phyloP scores from a whole-genome alignment of 2,329 filamentous ascomycete genomes.

The Harringtonia aguacate region DNA sequence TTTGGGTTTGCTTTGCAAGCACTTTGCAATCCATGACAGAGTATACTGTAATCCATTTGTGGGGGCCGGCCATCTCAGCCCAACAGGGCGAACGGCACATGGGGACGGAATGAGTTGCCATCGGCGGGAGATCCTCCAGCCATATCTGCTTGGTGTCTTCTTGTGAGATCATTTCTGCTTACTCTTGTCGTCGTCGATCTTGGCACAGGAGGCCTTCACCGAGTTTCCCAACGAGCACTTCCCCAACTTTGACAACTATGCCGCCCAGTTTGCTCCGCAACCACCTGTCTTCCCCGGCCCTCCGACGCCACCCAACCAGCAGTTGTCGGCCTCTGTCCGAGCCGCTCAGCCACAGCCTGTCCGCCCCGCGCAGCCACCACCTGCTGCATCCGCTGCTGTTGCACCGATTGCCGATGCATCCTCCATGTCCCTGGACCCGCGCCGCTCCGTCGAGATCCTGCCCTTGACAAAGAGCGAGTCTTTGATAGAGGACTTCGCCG shows the following conservation, averaged over 20 bases:
- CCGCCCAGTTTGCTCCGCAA: conserved; percentile 27
- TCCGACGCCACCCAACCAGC: conserved; percentile 39
- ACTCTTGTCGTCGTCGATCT: conserved; percentile 6
- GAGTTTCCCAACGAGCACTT: conserved; percentile 37
- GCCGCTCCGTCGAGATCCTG: conserved; percentile 19
- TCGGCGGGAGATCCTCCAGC: no score
- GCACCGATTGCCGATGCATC: neutral
- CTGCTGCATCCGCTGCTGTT: conserved; percentile 11
- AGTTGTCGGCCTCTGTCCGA: conserved; percentile 14
- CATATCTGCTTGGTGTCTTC: neutral
- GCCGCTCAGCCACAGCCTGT: conserved; percentile 17
- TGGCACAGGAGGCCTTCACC: conserved; percentile 39
- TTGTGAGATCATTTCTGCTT: neutral
- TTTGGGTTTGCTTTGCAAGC: conserved; percentile 10
- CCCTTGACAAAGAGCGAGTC: conserved; percentile 28
- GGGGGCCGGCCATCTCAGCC: neutral
- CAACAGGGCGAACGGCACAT: neutral
- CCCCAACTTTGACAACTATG: conserved; percentile 33
- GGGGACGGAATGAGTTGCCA: no score
- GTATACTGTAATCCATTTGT: neutral
- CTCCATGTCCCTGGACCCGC: conserved; percentile 11
- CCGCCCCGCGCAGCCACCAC: conserved; percentile 15
- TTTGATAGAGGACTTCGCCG: conserved; percentile 21
- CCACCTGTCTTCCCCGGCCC: conserved; percentile 29
- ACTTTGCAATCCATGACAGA: conserved; percentile 12